Conservation (phyloP, 495 filamentous ascomycete genomes). For the Podospora pseudopauciseta region DNA sequence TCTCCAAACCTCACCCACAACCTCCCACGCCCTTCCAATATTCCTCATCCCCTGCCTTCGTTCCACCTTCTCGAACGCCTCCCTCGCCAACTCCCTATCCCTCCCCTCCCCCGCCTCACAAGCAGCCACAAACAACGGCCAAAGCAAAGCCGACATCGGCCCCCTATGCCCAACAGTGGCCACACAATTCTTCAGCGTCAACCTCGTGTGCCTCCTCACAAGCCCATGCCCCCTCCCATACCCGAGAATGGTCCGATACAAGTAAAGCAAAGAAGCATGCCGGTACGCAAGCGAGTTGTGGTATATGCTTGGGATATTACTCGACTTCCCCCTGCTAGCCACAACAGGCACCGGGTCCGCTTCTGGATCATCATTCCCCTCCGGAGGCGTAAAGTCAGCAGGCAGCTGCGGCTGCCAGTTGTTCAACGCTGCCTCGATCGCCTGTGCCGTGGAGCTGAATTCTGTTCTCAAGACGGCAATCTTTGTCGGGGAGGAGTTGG, state of each 20-base stretch:
- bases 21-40: conserved; percentile 54
- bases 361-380: neutral
- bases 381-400: conserved; percentile 19
- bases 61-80: conserved; percentile 48
- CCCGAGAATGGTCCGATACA: conserved; percentile 54
- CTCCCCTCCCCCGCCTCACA: conserved; percentile 48
- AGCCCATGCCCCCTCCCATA: conserved; percentile 40
- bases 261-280: conserved; percentile 57
- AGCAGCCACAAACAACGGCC: conserved; percentile 58
- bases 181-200: conserved; percentile 50
- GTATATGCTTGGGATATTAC: conserved; percentile 44
- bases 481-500: conserved; percentile 40
- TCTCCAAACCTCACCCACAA: conserved; percentile 56
- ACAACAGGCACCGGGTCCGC: conserved; percentile 6
- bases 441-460: conserved; percentile 50
- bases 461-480: conserved; percentile 52
- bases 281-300: conserved; percentile 62
- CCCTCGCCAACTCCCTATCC: conserved; percentile 44
- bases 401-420: conserved; percentile 52
- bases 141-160: conserved; percentile 57
- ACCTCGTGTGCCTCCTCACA: conserved; percentile 51
- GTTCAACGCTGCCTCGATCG: conserved; percentile 54
- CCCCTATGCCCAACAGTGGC: conserved; percentile 50
- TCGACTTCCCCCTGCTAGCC: neutral
- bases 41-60: conserved; percentile 59